Evolutionary conservation across 2,329 filamentous ascomycete species (phyloP).

Genomic region (Plenodomus lindquistii): DNA sequence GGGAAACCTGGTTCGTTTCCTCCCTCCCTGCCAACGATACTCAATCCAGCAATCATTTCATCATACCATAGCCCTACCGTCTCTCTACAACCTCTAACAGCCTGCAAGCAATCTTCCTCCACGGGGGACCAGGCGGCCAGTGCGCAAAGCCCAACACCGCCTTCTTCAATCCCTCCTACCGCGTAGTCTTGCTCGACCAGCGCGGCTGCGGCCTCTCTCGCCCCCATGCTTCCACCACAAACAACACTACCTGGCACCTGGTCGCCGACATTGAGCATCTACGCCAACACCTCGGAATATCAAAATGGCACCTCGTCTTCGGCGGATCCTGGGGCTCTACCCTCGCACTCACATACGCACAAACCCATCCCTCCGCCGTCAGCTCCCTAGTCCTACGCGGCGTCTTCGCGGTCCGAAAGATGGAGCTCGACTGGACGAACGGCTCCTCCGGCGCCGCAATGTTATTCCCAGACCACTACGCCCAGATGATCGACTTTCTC

Average conservation of each 20-base stretch:
- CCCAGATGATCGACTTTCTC: conserved; percentile 42
- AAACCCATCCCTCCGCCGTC: conserved; percentile 47
- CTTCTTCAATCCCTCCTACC: conserved; percentile 54
- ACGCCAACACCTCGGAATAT: conserved; percentile 47
- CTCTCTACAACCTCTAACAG: neutral
- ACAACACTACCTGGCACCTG: conserved; percentile 53
- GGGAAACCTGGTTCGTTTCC: conserved; percentile 42
- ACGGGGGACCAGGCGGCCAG: conserved; percentile 50
- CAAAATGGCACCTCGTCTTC: conserved; percentile 52
- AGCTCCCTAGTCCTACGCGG: conserved; percentile 49
- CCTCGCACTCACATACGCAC: conserved; percentile 50
- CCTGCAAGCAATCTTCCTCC: conserved; percentile 46
- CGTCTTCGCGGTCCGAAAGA: conserved; percentile 45
- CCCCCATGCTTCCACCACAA: conserved; percentile 45
- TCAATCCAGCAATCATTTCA: neutral
- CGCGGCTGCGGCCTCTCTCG: conserved; percentile 51
- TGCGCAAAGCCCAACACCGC: conserved; percentile 41
- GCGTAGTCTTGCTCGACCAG: conserved; percentile 54
- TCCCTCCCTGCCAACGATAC: neutral
- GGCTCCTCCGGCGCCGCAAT: conserved; percentile 32
- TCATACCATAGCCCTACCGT: neutral
- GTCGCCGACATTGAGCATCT: conserved; percentile 53
- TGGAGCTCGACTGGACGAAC: conserved; percentile 46
- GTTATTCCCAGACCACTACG: conserved; percentile 48
- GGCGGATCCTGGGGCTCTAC: conserved; percentile 56